Evolutionary conservation across 306 rosid genomes (phyloP).

Genomic region (Vachellia collinsii): DNA sequence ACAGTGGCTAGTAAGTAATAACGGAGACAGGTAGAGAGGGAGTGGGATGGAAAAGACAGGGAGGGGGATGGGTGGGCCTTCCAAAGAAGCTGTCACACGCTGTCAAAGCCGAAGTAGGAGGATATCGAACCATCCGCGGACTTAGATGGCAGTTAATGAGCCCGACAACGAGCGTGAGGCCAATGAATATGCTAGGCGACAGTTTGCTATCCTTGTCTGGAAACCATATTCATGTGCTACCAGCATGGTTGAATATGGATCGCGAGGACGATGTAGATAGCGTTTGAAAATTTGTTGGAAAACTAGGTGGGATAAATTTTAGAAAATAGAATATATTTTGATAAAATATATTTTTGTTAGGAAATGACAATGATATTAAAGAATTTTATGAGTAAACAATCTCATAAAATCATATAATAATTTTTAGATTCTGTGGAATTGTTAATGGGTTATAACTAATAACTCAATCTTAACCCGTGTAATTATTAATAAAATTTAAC

Average conservation of each 20-base stretch:
- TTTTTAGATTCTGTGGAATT: too few relatives aligned
- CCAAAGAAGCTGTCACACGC: not conserved
- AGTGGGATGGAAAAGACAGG: not conserved
- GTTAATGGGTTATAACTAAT: too few relatives aligned
- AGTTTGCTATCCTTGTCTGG: not conserved
- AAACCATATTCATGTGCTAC: not conserved
- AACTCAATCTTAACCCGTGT: too few relatives aligned
- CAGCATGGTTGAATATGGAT: not conserved
- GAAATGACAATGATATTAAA: too few relatives aligned
- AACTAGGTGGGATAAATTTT: too few relatives aligned
- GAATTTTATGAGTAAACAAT: too few relatives aligned
- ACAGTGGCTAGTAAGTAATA: not conserved
- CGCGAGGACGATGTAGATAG: not conserved
- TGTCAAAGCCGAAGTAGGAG: not conserved
- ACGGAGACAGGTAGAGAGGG: not conserved
- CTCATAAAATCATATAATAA: too few relatives aligned
- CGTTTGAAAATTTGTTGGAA: too few relatives aligned
- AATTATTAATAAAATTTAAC: too few relatives aligned
- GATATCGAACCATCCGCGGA: constrained; percentile 5
- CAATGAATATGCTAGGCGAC: not conserved
- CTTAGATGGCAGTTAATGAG: not conserved
- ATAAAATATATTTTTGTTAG: too few relatives aligned
- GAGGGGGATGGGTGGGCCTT: not conserved
- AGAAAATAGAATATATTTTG: too few relatives aligned
- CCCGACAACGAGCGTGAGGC: too few relatives aligned